Evolutionary conservation across 257 asterid species (phyloP), one percentile per base, ranked within the genome.

Genomic region (Primulina tabacum): DNA sequence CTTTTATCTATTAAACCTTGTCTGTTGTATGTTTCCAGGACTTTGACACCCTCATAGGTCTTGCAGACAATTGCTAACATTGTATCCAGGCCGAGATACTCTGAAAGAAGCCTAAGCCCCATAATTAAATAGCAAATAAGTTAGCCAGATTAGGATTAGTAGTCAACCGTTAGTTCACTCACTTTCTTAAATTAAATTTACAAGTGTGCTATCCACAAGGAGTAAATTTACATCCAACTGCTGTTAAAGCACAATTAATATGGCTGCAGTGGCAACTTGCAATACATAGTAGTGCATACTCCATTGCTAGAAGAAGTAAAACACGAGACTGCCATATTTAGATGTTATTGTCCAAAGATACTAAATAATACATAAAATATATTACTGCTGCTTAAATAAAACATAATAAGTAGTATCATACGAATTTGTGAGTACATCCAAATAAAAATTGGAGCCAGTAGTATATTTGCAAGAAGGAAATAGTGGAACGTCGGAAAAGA

Each of bases 1-100:
- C 71, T 69, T 74, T 70, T 76, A 56, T 66, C 60, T 64, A 83
- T 71, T 11, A 47, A 64, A 21, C 89, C 89, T 30, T 87, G 89
- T 21, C 29, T 76, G 75, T 76, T 81, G 82, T 92, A 86, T 55
- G 81, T 74, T 85, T 89, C 97, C 72, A 92, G 81, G 67, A 83
- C 85, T 71, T 78, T 85, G 65, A 71, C 85, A 59, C 97, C 90
- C 59, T 79, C 80, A 50, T 77, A 67, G 0, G 95, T 80, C 83
- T 82, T 88, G 96, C 92, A 92, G 65, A 92, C 97, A 76, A 90
- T 77, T 38, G 95, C 88, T 50, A 88, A 80, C 98, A 92, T 90
- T 20, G 86, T 83, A 56, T 92, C 97, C 29, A 47, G 74, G 28
- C 96, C 98, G 87, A 89, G 77, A 78, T 71, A 80, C 53, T 80